These are phyloP conservation scores for Lasiodiplodia citricola DNA, from an alignment of 2,329 filamentous ascomycete genomes.

Conservation along the genomic window DNA sequence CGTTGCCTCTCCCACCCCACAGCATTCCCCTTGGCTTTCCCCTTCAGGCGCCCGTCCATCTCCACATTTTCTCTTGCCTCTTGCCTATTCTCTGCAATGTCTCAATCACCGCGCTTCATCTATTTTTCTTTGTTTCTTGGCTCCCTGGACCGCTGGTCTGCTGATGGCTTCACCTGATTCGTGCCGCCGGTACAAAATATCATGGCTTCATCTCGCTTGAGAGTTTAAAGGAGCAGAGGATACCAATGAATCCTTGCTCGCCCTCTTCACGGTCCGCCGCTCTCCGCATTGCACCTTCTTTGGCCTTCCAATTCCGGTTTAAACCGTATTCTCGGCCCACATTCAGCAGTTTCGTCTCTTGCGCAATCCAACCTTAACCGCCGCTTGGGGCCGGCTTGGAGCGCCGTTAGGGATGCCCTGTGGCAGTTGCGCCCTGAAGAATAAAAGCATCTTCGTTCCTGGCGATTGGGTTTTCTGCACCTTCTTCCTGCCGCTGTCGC, in stretches of 20 bases:
- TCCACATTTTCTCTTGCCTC: conserved; percentile 10
- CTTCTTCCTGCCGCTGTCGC: not conserved
- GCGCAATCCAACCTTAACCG: conserved; percentile 4
- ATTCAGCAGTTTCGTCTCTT: conserved; percentile 1
- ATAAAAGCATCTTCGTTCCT: not conserved
- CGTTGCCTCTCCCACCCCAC: not conserved
- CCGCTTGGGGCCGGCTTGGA: not conserved
- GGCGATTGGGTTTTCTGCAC: not conserved
- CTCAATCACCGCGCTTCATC: conserved; percentile 1
- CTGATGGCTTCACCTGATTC: conserved; percentile 18
- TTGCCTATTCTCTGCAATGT: conserved; percentile 5
- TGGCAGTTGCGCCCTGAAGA: not conserved
- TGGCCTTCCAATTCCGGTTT: not conserved
- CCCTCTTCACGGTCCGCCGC: conserved; percentile 9
- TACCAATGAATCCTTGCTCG: conserved; percentile 6
- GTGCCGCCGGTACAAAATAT: not conserved
- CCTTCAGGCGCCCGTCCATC: conserved; percentile 3
- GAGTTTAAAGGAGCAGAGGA: conserved; percentile 10
- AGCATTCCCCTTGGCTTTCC: not conserved
- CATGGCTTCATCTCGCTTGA: conserved; percentile 14
- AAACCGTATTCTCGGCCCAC: not conserved
- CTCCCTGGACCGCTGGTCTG: not conserved
- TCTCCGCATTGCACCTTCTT: not conserved
- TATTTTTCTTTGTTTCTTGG: conserved; percentile 14
- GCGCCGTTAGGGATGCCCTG: not conserved